Percentiles rank a stretch among this genome's conserved stretches.
phyloP scores from a whole-genome alignment of 2,329 filamentous ascomycete genomes.

The Fusarium verrucosum region DNA sequence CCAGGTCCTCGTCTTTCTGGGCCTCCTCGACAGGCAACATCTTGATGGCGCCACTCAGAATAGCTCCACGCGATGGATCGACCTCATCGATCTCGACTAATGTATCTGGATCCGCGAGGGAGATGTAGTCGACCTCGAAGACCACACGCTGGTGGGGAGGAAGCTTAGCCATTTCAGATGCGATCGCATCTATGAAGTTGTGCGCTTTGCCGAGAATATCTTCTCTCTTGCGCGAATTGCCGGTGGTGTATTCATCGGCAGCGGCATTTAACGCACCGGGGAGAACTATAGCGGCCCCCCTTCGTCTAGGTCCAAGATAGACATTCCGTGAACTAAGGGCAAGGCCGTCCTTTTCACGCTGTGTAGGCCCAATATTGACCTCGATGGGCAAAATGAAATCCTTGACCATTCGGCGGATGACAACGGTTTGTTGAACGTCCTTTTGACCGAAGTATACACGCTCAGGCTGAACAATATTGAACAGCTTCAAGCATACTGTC shows the following conservation, averaged over 20 bases:
- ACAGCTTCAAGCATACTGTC: conserved; percentile 89
- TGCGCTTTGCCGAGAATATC: conserved; percentile 78
- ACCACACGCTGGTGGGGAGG: conserved; percentile 68
- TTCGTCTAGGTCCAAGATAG: conserved; percentile 81
- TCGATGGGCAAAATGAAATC: conserved; percentile 85
- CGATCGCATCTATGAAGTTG: conserved; percentile 62
- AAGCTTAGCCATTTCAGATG: conserved; percentile 70
- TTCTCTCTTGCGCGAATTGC: conserved; percentile 61
- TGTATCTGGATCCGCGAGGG: conserved; percentile 83
- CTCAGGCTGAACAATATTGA: conserved; percentile 66
- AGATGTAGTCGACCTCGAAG: conserved; percentile 92
- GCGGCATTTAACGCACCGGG: conserved; percentile 74
- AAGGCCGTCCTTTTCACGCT: conserved; percentile 81
- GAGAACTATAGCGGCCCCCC: conserved; percentile 77
- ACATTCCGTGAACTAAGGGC: conserved; percentile 94
- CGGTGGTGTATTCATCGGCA: conserved; percentile 69
- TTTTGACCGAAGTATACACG: conserved; percentile 95
- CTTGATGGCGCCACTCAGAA: conserved; percentile 89
- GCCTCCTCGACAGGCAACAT: conserved; percentile 83
- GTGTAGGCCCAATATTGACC: conserved; percentile 78
- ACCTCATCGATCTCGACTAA: conserved; percentile 81
- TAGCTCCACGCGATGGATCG: conserved; percentile 75
- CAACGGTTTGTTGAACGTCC: conserved; percentile 93
- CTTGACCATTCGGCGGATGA: conserved; percentile 85
- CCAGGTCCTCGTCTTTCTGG: conserved; percentile 76